Conservation (phyloP, 148 eudicot species). For the Rhododendron kiyosumense region DNA sequence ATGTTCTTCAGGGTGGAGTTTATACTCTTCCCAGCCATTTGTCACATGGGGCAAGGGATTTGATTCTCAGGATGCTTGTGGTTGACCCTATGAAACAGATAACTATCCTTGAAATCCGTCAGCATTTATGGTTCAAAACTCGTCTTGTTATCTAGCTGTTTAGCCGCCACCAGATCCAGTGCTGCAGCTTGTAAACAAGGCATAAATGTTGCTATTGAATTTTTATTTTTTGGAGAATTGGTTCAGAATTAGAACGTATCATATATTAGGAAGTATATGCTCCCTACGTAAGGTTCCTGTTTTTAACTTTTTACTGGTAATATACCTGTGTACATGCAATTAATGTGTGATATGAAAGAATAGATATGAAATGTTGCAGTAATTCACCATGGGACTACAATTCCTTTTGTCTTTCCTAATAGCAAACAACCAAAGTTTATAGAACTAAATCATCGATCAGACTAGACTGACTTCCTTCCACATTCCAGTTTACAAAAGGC, state of each 20-base stretch:
- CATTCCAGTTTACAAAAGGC: too few species aligned
- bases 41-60: slow-evolving; percentile 31
- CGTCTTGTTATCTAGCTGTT: slow-evolving; percentile 33
- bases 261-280: not conserved
- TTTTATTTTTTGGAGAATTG: not conserved
- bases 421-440: too few species aligned
- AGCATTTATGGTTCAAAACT: slow-evolving; percentile 30
- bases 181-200: slow-evolving; percentile 37
- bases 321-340: not conserved
- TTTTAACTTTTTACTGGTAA: not conserved
- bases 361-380: not conserved
- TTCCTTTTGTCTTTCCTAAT: not conserved
- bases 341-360: not conserved
- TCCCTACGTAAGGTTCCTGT: not conserved
- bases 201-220: not conserved
- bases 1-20: slow-evolving; percentile 23
- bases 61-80: slow-evolving; percentile 36
- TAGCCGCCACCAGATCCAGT: slow-evolving; percentile 28
- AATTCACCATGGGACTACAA: not conserved
- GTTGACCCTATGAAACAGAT: slow-evolving; percentile 40
- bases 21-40: slow-evolving; percentile 36
- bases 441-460: too few species aligned
- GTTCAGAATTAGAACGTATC: not conserved
- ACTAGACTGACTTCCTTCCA: too few species aligned
- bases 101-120: slow-evolving; percentile 31